Evolutionary conservation across 2,329 filamentous ascomycete species (phyloP).

Genomic region (Ceratocystis papillata): DNA sequence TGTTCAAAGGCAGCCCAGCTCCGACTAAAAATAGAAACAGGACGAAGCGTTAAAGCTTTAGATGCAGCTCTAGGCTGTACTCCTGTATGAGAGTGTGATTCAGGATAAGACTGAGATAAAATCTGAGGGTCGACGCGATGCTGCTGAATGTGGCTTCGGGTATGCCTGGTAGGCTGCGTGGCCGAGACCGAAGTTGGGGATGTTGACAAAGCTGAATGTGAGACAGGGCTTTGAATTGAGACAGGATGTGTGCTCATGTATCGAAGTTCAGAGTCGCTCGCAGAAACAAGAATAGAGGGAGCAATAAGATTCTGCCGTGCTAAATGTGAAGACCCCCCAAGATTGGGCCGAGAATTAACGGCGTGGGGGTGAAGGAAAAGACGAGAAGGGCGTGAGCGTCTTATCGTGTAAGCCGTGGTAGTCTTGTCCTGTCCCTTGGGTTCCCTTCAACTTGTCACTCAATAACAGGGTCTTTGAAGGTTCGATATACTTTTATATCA

Average conservation of each 20-base stretch:
- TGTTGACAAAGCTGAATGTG: background rate
- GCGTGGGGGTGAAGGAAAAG: background rate
- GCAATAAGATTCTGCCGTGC: background rate
- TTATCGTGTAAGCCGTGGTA: constrained; percentile 11
- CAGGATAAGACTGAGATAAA: background rate
- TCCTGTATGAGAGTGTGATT: background rate
- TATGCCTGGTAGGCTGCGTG: background rate
- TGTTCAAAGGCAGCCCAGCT: constrained; percentile 6
- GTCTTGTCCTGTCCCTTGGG: background rate
- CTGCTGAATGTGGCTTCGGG: background rate
- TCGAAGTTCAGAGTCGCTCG: background rate
- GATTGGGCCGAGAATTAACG: background rate
- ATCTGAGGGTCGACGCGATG: background rate
- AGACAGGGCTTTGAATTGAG: background rate
- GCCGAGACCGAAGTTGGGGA: background rate
- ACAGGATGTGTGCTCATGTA: constrained; percentile 4
- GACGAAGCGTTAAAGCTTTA: background rate
- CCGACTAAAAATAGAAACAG: background rate
- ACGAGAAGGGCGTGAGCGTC: constrained; percentile 13
- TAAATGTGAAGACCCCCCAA: background rate
- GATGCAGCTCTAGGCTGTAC: background rate
- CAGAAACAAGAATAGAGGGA: background rate
- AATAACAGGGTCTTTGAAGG: background rate
- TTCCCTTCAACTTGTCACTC: background rate
- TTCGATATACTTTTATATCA: background rate